A percentile compares a stretch with the other conserved stretches of the same genome.
phyloP scores from a whole-genome alignment of 2,329 filamentous ascomycete species.

The Claviceps sp. region DNA sequence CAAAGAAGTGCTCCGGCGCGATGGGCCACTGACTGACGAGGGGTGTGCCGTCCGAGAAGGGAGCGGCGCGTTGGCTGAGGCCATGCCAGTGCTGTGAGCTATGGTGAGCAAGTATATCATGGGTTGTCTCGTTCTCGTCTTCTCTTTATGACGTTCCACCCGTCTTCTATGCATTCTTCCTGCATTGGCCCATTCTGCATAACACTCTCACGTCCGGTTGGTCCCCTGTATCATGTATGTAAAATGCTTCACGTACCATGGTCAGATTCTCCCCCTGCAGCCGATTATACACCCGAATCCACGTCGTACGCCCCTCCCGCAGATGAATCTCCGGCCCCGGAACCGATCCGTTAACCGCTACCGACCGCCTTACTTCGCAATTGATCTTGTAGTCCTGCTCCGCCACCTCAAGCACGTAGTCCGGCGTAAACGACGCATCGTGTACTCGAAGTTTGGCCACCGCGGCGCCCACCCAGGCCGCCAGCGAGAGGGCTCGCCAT shows the following conservation, averaged over 20 bases:
- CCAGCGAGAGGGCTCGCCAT: background rate
- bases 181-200: background rate
- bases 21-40: constrained; percentile 53
- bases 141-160: background rate
- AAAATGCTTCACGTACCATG: constrained; percentile 26
- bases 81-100: constrained; percentile 51
- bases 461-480: background rate
- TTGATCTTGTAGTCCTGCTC: constrained; percentile 20
- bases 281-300: constrained; percentile 47
- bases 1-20: constrained; percentile 46
- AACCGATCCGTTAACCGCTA: constrained; percentile 36
- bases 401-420: constrained; percentile 32
- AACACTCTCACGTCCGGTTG: too few species aligned
- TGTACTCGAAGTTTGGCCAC: constrained; percentile 8
- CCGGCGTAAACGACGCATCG: constrained; percentile 22
- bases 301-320: constrained; percentile 29
- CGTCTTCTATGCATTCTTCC: background rate
- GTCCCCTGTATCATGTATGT: too few species aligned
- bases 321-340: constrained; percentile 37
- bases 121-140: background rate
- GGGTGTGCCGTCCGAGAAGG: constrained; percentile 51
- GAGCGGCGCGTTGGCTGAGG: constrained; percentile 39
- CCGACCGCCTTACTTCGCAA: constrained; percentile 9
- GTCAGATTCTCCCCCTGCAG: constrained; percentile 40
- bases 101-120: too few species aligned